Conservation (phyloP, 1,284 basidiomycete genomes). For the Puccinia horiana region DNA sequence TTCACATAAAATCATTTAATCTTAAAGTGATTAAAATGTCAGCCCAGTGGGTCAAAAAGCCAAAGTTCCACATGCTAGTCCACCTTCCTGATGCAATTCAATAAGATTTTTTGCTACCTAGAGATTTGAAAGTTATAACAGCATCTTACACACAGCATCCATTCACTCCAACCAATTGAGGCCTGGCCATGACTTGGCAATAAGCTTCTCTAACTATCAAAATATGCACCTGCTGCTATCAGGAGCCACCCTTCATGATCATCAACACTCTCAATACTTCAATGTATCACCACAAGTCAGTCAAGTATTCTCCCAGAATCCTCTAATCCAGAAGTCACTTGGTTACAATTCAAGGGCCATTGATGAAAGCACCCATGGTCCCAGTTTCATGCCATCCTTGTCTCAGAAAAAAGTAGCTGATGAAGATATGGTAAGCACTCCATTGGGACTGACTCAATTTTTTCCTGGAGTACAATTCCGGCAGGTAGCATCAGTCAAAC, state of each 20-base stretch:
- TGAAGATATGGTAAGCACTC: not conserved
- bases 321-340: not conserved
- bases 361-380: not conserved
- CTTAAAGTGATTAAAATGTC: constrained; percentile 55
- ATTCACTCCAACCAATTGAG: not conserved
- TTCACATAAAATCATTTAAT: constrained; percentile 58
- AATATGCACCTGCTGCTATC: constrained; percentile 53
- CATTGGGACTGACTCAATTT: not conserved
- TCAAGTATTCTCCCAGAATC: not conserved
- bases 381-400: not conserved
- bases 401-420: not conserved
- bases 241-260: constrained; percentile 55
- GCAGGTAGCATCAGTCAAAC: not conserved
- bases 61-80: constrained; percentile 58
- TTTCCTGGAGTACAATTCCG: not conserved
- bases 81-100: constrained; percentile 53
- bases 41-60: constrained; percentile 60
- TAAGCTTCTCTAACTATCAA: not conserved
- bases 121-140: constrained; percentile 15
- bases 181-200: not conserved
- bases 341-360: not conserved
- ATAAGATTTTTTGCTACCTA: not conserved
- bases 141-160: not conserved
- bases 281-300: not conserved
- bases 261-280: not conserved